phyloP scores from a whole-genome alignment of 169 alveolate genomes.

The Plasmodium vivax region DNA sequence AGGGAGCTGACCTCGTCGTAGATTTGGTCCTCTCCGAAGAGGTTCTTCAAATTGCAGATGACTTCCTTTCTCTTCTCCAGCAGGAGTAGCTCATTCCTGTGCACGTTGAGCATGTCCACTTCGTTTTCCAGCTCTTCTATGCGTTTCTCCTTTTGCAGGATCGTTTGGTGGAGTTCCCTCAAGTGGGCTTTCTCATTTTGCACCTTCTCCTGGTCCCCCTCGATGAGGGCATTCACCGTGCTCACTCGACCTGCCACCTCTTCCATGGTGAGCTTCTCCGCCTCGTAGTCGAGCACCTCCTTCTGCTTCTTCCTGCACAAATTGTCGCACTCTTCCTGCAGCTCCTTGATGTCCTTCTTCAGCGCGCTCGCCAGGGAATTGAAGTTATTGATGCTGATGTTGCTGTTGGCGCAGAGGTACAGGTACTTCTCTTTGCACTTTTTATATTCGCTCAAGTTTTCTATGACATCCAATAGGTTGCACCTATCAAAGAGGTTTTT shows the following conservation, averaged over 20 bases:
- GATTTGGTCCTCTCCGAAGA: slow-evolving; percentile 72
- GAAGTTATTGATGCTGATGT: slow-evolving; percentile 42
- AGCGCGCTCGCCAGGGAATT: background rate
- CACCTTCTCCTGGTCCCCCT: slow-evolving; percentile 37
- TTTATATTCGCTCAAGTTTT: slow-evolving; percentile 18
- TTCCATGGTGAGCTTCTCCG: slow-evolving; percentile 29
- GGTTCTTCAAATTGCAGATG: slow-evolving; percentile 71
- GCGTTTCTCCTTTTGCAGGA: slow-evolving; percentile 39
- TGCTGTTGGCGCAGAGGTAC: slow-evolving; percentile 56
- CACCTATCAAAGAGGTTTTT: background rate
- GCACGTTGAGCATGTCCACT: slow-evolving; percentile 72
- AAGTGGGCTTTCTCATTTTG: slow-evolving; percentile 37
- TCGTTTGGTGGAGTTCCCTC: slow-evolving; percentile 1
- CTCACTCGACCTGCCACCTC: background rate
- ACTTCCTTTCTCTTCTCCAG: slow-evolving; percentile 74
- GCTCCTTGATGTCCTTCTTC: slow-evolving; percentile 49
- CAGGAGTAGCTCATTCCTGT: slow-evolving; percentile 75
- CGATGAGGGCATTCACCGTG: slow-evolving; percentile 51
- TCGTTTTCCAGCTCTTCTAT: slow-evolving; percentile 72
- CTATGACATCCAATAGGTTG: slow-evolving; percentile 11
- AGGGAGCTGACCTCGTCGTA: slow-evolving; percentile 80
- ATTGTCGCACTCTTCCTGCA: slow-evolving; percentile 66
- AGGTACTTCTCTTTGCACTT: slow-evolving; percentile 28
- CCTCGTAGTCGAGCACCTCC: slow-evolving; percentile 20
- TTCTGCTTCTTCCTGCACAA: slow-evolving; percentile 48